A percentile compares a stretch with the other conserved stretches of the same genome.
Conservation (phyloP, 441 rosid species). For the Adansonia gregorii region DNA sequence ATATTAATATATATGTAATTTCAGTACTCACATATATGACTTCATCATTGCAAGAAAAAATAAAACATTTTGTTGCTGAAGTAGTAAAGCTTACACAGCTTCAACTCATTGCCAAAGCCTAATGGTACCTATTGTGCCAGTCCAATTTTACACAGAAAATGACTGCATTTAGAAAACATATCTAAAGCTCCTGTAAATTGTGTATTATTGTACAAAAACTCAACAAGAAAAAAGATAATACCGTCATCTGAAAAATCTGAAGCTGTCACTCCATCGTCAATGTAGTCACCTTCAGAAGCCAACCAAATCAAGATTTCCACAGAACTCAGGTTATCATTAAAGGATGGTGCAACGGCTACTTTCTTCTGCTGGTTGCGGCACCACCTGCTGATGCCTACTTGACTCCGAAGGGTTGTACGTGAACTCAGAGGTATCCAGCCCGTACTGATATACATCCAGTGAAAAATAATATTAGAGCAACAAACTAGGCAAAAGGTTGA, state of each 20-base stretch:
- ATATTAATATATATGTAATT: not conserved
- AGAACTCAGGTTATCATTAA: slow-evolving; percentile 43
- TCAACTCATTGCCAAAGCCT: slow-evolving; percentile 21
- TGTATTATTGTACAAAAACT: slow-evolving; percentile 40
- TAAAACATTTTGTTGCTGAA: no score
- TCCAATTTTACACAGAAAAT: slow-evolving; percentile 28
- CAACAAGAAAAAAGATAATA: slow-evolving; percentile 15
- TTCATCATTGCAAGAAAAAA: no score
- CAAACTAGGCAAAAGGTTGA: slow-evolving; percentile 16
- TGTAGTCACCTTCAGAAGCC: slow-evolving; percentile 20
- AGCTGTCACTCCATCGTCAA: slow-evolving; percentile 25
- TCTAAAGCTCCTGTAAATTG: slow-evolving; percentile 30
- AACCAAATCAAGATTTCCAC: not conserved
- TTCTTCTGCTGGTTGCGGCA: slow-evolving; percentile 76
- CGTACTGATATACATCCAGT: slow-evolving; percentile 63
- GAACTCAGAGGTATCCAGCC: slow-evolving; percentile 94
- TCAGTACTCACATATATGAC: not conserved
- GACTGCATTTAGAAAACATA: slow-evolving; percentile 16
- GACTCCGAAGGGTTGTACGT: slow-evolving; percentile 94
- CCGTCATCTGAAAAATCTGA: slow-evolving; percentile 25
- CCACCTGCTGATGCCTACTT: slow-evolving; percentile 72
- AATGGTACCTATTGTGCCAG: not conserved
- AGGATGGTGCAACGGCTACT: slow-evolving; percentile 88
- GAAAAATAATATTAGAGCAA: slow-evolving; percentile 27
- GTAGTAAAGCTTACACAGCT: not conserved